These are phyloP conservation scores for Pseudopithomyces maydicus DNA, from an alignment of 2,329 filamentous ascomycete species.

Conservation along the genomic window DNA sequence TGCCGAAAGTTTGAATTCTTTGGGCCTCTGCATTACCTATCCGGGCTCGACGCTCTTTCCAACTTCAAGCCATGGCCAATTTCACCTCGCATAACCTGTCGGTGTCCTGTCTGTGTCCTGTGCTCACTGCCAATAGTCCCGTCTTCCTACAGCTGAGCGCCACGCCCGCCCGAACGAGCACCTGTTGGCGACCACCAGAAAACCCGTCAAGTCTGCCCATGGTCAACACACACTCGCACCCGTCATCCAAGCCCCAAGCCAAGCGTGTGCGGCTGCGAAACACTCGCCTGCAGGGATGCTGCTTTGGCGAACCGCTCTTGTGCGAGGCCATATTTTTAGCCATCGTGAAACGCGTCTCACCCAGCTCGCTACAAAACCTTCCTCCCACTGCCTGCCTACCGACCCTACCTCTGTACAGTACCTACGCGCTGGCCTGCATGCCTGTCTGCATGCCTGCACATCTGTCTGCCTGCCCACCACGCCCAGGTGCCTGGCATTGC, in stretches of 20 bases:
- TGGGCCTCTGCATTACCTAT: neutral
- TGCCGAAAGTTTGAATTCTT: neutral
- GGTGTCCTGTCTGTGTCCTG: neutral
- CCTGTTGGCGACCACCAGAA: neutral
- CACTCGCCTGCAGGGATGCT: neutral
- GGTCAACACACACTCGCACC: neutral
- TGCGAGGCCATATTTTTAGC: neutral
- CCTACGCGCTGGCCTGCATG: too few species aligned
- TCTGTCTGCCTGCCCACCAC: too few species aligned
- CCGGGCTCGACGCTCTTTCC: neutral
- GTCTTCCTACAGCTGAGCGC: neutral
- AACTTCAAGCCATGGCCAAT: neutral
- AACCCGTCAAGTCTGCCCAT: neutral
- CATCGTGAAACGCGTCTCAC: constrained; percentile 4
- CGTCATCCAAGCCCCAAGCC: neutral
- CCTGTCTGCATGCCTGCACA: too few species aligned
- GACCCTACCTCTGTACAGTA: too few species aligned
- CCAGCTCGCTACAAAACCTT: neutral
- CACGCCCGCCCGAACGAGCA: neutral
- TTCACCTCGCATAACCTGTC: neutral
- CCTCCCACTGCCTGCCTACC: neutral
- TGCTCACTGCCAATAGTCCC: neutral
- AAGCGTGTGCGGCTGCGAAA: neutral
- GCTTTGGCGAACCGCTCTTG: neutral
- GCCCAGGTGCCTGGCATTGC: neutral